Conservation (phyloP, 2,329 filamentous ascomycete species). For the Aureobasidium sp. region DNA sequence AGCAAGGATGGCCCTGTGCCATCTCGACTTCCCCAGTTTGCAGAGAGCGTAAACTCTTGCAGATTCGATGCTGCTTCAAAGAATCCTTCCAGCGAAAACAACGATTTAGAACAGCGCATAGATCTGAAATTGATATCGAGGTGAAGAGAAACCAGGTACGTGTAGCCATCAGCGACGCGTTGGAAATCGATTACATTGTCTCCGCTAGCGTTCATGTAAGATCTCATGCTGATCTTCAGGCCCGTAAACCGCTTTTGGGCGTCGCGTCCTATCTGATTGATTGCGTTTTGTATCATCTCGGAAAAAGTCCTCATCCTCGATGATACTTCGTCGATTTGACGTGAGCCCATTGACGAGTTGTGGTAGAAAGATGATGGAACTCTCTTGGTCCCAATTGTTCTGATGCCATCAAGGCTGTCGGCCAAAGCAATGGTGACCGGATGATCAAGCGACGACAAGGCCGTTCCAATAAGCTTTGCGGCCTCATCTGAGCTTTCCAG, state of each 20-base stretch:
- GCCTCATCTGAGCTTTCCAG: neutral
- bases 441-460: neutral
- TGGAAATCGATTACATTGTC: neutral
- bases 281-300: neutral
- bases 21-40: neutral
- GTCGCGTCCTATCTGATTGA: neutral
- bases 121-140: neutral
- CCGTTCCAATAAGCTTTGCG: neutral
- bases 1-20: neutral
- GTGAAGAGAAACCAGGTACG: neutral
- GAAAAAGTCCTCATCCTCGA: neutral
- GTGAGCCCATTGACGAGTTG: neutral
- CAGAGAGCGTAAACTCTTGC: neutral
- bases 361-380: no score
- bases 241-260: neutral
- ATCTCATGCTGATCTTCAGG: neutral
- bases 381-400: rapidly evolving
- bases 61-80: neutral
- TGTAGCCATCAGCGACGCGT: neutral
- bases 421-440: neutral
- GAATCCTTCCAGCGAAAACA: neutral
- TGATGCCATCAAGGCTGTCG: neutral
- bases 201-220: neutral
- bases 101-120: neutral
- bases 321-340: neutral